Conservation (phyloP, 2,329 filamentous ascomycete species). For the Fusarium scirpi region DNA sequence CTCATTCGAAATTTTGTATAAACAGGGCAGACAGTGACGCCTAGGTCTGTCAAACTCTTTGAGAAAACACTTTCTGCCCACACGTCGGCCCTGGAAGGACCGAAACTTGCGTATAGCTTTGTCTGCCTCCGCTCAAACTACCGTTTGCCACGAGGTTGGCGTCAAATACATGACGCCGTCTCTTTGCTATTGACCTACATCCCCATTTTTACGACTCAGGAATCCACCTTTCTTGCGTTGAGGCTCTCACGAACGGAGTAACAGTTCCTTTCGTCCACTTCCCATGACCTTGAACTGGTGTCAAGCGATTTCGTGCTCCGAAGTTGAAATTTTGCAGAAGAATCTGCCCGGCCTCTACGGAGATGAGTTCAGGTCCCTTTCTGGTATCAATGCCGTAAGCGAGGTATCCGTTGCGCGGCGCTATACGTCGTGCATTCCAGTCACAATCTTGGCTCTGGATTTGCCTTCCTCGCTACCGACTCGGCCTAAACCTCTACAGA, state of each 20-base stretch:
- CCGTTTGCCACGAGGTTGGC: constrained; percentile 13
- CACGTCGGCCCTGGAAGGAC: background rate
- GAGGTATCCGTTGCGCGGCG: background rate
- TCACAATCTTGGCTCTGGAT: constrained; percentile 1
- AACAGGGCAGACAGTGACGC: background rate
- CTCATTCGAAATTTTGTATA: background rate
- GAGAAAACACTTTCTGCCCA: background rate
- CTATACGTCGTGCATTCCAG: constrained; percentile 17
- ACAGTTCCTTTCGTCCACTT: background rate
- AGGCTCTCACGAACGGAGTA: background rate
- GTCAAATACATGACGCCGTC: background rate
- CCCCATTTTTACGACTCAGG: background rate
- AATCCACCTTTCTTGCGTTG: background rate
- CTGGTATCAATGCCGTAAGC: background rate
- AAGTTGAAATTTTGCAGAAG: background rate
- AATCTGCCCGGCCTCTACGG: background rate
- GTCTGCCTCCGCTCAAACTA: background rate
- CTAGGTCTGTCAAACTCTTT: background rate
- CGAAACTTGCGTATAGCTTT: background rate
- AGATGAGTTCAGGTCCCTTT: background rate
- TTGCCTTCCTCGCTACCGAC: background rate
- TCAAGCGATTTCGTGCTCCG: background rate
- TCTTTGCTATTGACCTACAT: background rate
- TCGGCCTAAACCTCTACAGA: background rate
- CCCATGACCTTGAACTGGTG: background rate